Percentiles rank a stretch among this genome's conserved stretches.
Evolutionary conservation across 1,284 basidiomycete species (phyloP).

Genomic region (Paramarasmius palmivorus): DNA sequence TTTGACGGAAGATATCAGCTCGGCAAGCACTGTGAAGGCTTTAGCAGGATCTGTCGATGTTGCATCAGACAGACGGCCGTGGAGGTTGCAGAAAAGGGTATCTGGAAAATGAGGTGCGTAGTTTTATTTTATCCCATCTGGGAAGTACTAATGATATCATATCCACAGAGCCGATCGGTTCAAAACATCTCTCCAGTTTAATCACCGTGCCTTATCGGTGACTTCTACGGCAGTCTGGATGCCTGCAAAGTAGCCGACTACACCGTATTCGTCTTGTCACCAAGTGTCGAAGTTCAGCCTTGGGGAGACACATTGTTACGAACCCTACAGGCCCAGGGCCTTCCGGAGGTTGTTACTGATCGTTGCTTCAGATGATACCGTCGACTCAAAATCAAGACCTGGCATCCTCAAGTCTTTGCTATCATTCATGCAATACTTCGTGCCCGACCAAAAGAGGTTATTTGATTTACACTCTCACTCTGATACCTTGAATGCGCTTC

Average conservation of each 20-base stretch:
- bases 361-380: constrained; percentile 41
- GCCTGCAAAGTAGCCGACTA: constrained; percentile 91
- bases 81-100: constrained; percentile 51
- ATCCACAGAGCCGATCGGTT: constrained; percentile 74
- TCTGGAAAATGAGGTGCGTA: constrained; percentile 69
- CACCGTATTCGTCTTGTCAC: constrained; percentile 83
- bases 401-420: constrained; percentile 83
- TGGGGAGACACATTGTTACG: constrained; percentile 94
- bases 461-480: constrained; percentile 63
- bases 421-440: constrained; percentile 95
- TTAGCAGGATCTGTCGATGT: constrained; percentile 71
- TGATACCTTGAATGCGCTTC: constrained; percentile 70
- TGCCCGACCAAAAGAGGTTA: constrained; percentile 75
- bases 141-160: not conserved
- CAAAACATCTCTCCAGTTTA: constrained; percentile 88
- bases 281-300: constrained; percentile 77
- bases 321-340: constrained; percentile 80
- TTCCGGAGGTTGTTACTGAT: constrained; percentile 74
- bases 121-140: not conserved
- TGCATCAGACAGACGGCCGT: constrained; percentile 36
- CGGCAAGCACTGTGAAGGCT: constrained; percentile 50
- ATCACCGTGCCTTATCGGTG: constrained; percentile 71
- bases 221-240: constrained; percentile 82
- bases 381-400: constrained; percentile 62
- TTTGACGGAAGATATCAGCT: constrained; percentile 67